Percentiles rank a stretch among this genome's conserved stretches.
Evolutionary conservation across 2,329 filamentous ascomycete species (phyloP).

Genomic region (Beauveria caledonica): DNA sequence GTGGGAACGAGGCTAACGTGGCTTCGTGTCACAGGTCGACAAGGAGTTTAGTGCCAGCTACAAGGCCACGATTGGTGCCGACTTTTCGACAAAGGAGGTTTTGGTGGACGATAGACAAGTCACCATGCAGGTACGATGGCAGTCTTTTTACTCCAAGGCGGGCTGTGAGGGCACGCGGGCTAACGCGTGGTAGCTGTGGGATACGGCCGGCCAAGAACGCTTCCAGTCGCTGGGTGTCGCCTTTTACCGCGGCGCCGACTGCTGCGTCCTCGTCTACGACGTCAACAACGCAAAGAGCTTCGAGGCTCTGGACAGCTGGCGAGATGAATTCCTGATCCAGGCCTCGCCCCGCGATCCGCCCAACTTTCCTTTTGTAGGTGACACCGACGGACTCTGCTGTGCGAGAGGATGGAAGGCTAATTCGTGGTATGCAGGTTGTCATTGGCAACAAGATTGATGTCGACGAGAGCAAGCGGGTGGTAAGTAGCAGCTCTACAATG

Average conservation of each 20-base stretch:
- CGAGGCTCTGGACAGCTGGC: slow-evolving; percentile 95
- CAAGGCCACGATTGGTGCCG: slow-evolving; percentile 97
- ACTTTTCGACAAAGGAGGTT: slow-evolving; percentile 97
- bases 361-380: slow-evolving; percentile 88
- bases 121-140: slow-evolving; percentile 76
- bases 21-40: slow-evolving; percentile 66
- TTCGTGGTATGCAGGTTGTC: slow-evolving; percentile 55
- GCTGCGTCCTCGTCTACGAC: slow-evolving; percentile 95
- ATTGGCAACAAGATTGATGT: slow-evolving; percentile 99
- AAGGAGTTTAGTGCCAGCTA: slow-evolving; percentile 99
- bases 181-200: slow-evolving; percentile 65
- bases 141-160: background rate
- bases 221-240: slow-evolving; percentile 96
- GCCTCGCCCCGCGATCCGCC: slow-evolving; percentile 93
- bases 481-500: slow-evolving; percentile 28
- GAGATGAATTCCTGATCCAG: slow-evolving; percentile 96
- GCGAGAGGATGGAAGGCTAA: background rate
- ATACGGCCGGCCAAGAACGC: slow-evolving; percentile 92
- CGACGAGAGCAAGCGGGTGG: slow-evolving; percentile 93
- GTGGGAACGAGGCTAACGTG: background rate
- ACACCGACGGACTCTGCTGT: too few species aligned
- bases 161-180: background rate
- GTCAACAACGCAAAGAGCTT: slow-evolving; percentile 99
- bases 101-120: slow-evolving; percentile 94
- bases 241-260: slow-evolving; percentile 95